Percentiles rank a stretch among this genome's conserved stretches.
Conservation (phyloP, 208 protist genomes). For the Lotmaria passim region DNA sequence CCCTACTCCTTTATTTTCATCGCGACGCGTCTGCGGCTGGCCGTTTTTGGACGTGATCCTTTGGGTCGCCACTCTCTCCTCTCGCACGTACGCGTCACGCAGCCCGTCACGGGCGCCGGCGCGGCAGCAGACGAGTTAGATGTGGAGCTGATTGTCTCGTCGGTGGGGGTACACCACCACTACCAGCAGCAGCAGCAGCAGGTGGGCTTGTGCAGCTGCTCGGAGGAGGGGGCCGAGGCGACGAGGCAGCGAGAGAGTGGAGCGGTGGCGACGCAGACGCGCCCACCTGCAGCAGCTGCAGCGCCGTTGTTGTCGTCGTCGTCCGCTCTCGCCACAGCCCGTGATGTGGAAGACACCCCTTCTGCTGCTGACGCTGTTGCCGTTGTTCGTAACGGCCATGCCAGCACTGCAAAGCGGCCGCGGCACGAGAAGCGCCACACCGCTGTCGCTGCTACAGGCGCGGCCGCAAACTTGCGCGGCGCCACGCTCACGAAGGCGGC, state of each 20-base stretch:
- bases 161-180: conserved; percentile 67
- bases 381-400: no score
- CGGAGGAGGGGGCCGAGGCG: no score
- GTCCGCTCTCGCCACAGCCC: not conserved
- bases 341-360: not conserved
- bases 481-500: not conserved
- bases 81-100: conserved; percentile 43
- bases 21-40: conserved; percentile 55
- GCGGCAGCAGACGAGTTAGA: conserved; percentile 22
- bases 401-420: conserved; percentile 12
- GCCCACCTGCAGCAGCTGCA: not conserved
- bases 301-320: not conserved
- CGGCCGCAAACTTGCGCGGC: not conserved
- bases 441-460: no score
- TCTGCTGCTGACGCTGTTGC: not conserved
- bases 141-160: conserved; percentile 76
- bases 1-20: conserved; percentile 89
- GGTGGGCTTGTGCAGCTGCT: no score
- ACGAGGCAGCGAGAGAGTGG: not conserved
- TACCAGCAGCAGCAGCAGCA: not conserved
- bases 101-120: not conserved
- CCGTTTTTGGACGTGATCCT: conserved; percentile 89
- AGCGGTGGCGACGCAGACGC: not conserved
- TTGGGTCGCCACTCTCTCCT: conserved; percentile 89
- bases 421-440: conserved; percentile 23